Evolutionary conservation across 352 stramenopile genomes (phyloP).

Genomic region (Pythium aristosporum): DNA sequence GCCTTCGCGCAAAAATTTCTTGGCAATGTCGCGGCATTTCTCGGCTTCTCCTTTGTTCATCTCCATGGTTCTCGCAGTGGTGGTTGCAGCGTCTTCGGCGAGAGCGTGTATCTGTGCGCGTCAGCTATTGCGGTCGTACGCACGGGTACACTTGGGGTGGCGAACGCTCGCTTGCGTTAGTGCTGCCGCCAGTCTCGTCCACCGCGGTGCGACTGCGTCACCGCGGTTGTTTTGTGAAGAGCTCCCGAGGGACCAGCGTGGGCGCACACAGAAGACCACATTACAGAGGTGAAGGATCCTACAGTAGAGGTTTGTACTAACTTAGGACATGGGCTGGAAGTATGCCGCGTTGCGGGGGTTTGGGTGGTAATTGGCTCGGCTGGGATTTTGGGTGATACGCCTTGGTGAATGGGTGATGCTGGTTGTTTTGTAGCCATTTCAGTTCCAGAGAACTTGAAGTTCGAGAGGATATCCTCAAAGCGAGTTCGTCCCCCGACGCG

Average conservation of each 20-base stretch:
- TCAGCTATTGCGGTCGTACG: background rate
- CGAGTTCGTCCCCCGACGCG: too few relatives aligned
- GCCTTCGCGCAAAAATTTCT: conserved; percentile 82
- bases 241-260: conserved; percentile 10
- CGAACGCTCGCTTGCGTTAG: background rate
- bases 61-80: conserved; percentile 56
- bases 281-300: conserved; percentile 12
- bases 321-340: conserved; percentile 44
- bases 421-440: too few relatives aligned
- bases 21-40: conserved; percentile 90
- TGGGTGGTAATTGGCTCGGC: background rate
- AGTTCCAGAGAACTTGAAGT: too few relatives aligned
- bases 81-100: background rate
- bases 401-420: too few relatives aligned
- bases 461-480: too few relatives aligned
- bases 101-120: background rate
- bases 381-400: conserved; percentile 26
- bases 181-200: background rate
- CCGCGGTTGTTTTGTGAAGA: conserved; percentile 9
- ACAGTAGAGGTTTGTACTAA: conserved; percentile 28
- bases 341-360: conserved; percentile 41
- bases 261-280: background rate
- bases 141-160: background rate
- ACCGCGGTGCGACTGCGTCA: background rate
- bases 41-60: conserved; percentile 93